phyloP scores from a whole-genome alignment of 768 basidiomycete species.

The Cystofilobasidium bisporidii region DNA sequence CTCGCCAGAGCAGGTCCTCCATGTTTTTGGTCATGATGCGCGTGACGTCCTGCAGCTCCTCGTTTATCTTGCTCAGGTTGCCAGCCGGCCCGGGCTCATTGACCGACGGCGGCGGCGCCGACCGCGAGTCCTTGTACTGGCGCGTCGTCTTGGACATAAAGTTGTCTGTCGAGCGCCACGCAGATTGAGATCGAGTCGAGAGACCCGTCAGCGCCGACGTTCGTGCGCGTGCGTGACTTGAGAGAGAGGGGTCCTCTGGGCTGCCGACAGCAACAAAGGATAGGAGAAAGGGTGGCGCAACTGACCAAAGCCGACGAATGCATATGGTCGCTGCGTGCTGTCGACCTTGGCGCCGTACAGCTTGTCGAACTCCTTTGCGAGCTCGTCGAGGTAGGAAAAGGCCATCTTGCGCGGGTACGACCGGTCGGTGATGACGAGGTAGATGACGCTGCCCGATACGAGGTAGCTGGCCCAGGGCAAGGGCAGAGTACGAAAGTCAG shows the following conservation, averaged over 20 bases:
- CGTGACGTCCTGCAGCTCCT: conserved; percentile 94
- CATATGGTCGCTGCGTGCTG: conserved; percentile 87
- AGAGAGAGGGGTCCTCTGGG: too few species aligned
- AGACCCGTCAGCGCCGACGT: neutral
- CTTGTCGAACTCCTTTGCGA: conserved; percentile 87
- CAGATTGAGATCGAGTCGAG: neutral
- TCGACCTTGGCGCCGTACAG: conserved; percentile 93
- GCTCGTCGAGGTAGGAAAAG: conserved; percentile 93
- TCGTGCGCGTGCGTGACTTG: neutral
- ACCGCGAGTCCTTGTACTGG: conserved; percentile 81
- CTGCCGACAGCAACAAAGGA: too few species aligned
- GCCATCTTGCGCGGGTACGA: conserved; percentile 87
- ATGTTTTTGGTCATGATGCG: conserved; percentile 99
- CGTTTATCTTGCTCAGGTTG: conserved; percentile 77
- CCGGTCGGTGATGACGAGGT: conserved; percentile 88
- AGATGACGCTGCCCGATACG: conserved; percentile 86
- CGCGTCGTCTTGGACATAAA: conserved; percentile 98
- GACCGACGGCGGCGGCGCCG: conserved; percentile 24
- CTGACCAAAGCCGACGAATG: conserved; percentile 94
- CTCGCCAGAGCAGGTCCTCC: conserved; percentile 97
- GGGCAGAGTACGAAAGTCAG: neutral
- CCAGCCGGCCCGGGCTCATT: conserved; percentile 43
- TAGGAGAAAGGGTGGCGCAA: conserved; percentile 23
- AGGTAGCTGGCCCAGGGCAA: conserved; percentile 59
- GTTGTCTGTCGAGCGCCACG: conserved; percentile 56